Conservation (phyloP, 345 rosid species). For the Barbarea vulgaris region DNA sequence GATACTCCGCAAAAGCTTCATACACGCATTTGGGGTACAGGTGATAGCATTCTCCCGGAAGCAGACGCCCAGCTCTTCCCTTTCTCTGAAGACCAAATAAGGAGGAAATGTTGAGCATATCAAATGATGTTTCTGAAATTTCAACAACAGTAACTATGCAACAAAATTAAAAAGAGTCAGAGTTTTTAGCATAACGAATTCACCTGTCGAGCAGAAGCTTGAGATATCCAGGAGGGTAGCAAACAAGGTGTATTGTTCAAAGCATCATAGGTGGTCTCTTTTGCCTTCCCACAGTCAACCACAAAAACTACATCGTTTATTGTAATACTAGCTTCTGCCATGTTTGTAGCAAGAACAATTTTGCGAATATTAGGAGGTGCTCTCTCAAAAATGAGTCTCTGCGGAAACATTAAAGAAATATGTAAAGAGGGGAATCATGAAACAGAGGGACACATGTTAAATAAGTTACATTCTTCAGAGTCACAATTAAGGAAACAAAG, state of each 20-base stretch:
- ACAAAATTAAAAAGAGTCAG: not conserved
- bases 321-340: slow-evolving; percentile 99
- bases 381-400: slow-evolving; percentile 87
- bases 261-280: slow-evolving; percentile 99
- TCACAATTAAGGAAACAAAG: slow-evolving; percentile 18
- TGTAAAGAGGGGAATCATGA: slow-evolving; percentile 1
- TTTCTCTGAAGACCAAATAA: slow-evolving; percentile 62
- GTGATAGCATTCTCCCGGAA: slow-evolving; percentile 95
- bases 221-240: slow-evolving; percentile 96
- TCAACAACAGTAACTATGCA: slow-evolving; percentile 6
- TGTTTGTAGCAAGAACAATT: slow-evolving; percentile 92
- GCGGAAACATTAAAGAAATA: slow-evolving; percentile 42
- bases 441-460: not conserved
- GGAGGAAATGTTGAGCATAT: not conserved
- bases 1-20: slow-evolving; percentile 95
- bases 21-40: slow-evolving; percentile 87
- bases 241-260: slow-evolving; percentile 98
- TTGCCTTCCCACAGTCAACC: slow-evolving; percentile 97
- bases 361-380: slow-evolving; percentile 83
- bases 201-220: slow-evolving; percentile 95
- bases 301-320: slow-evolving; percentile 94
- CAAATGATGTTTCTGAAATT: slow-evolving; percentile 22
- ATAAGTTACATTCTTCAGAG: not conserved
- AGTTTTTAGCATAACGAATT: slow-evolving; percentile 17
- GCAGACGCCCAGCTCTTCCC: slow-evolving; percentile 98